A percentile compares a stretch with the other conserved stretches of the same genome.
Conservation (phyloP, 208 protist species). For the Acanthamoeba lenticulata region DNA sequence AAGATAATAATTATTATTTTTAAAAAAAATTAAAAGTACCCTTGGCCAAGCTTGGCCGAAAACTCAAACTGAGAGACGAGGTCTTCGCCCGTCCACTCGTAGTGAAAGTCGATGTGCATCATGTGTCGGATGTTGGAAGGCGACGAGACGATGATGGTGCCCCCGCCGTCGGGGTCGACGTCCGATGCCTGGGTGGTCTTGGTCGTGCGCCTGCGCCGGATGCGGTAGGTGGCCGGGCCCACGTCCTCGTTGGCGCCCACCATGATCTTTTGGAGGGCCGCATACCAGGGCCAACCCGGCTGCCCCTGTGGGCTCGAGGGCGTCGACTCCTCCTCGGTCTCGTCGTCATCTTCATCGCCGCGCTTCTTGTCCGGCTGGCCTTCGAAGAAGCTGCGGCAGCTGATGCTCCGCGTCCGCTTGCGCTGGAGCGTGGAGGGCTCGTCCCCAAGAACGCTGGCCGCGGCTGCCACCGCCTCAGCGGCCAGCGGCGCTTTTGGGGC, state of each 20-base stretch:
- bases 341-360: not conserved
- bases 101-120: constrained; percentile 51
- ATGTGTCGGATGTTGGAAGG: not conserved
- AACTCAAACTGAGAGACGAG: constrained; percentile 31
- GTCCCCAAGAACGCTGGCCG: not conserved
- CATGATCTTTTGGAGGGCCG: not conserved
- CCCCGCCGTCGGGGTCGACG: not conserved
- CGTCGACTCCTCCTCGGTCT: not conserved
- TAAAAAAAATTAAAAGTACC: not conserved
- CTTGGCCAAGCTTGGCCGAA: constrained; percentile 59
- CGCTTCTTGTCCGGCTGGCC: not conserved
- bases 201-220: not conserved
- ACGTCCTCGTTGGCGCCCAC: not conserved
- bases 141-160: constrained; percentile 52
- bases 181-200: not conserved
- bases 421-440: not conserved
- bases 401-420: not conserved
- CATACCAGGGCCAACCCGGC: not conserved
- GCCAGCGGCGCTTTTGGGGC: not conserved
- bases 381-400: not conserved
- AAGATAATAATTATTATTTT: not conserved
- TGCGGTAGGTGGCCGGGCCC: not conserved
- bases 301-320: not conserved
- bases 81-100: constrained; percentile 22
- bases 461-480: not conserved